A percentile compares a stretch with the other conserved stretches of the same genome.
phyloP scores from a whole-genome alignment of 2,329 filamentous ascomycete genomes.

The Aspergillus fructus region DNA sequence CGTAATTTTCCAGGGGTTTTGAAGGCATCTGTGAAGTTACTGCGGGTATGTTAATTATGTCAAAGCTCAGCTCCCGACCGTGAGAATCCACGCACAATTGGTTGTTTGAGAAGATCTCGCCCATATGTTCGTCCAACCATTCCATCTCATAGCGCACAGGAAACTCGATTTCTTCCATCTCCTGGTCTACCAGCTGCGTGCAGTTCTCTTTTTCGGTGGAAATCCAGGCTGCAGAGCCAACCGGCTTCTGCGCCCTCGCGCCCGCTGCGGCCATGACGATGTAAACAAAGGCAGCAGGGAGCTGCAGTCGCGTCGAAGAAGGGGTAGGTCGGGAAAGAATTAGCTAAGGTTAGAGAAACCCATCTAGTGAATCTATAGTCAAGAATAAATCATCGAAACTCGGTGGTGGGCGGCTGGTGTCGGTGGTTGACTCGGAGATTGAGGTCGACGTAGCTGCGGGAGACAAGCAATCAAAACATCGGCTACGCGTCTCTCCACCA shows the following conservation, averaged over 20 bases:
- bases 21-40: slow-evolving; percentile 91
- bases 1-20: slow-evolving; percentile 60
- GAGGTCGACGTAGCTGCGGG: slow-evolving; percentile 16
- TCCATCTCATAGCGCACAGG: slow-evolving; percentile 91
- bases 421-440: slow-evolving; percentile 9
- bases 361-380: background rate
- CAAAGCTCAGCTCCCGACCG: slow-evolving; percentile 3
- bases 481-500: slow-evolving; percentile 17
- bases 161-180: slow-evolving; percentile 90
- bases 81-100: slow-evolving; percentile 66
- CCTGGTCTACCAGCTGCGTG: slow-evolving; percentile 71
- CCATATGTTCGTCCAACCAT: slow-evolving; percentile 99
- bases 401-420: slow-evolving; percentile 9
- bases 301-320: slow-evolving; percentile 1
- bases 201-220: slow-evolving; percentile 78
- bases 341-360: slow-evolving; percentile 5
- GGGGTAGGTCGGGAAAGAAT: slow-evolving; percentile 1
- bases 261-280: slow-evolving; percentile 38
- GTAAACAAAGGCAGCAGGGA: slow-evolving; percentile 36
- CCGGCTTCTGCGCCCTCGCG: slow-evolving; percentile 50
- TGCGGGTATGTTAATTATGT: slow-evolving; percentile 45
- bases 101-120: slow-evolving; percentile 82
- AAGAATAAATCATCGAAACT: slow-evolving; percentile 14
- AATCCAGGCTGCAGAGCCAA: slow-evolving; percentile 85
- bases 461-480: slow-evolving; percentile 22